Evolutionary conservation across 805 yeast genomes (phyloP), one percentile per base, ranked within the genome.

Genomic region (Starmerella scarabaei): DNA sequence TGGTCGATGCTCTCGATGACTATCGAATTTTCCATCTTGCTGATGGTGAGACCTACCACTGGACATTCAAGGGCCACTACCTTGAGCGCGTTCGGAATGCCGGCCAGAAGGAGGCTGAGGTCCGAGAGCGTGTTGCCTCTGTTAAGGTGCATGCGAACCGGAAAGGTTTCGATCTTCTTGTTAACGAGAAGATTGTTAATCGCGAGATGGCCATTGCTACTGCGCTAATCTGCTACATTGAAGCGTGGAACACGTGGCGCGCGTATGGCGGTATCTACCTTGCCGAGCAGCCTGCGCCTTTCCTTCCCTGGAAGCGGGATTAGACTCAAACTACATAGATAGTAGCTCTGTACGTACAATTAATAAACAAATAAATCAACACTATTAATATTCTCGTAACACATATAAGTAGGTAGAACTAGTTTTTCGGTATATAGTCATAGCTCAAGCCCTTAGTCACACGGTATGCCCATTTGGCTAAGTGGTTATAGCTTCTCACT

Each of bases 181-280:
- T 74, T 30, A 78, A 75, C 53, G 75, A 71, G 49, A 38, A 68
- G 23, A 68, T 72, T 52, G 68, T 75, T 27, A 66, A 72, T n/a
- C 59, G 69, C 35, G 80, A 73, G 47, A 50, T 75, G 59, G 81
- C 79, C 1, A 54, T 75, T 16, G 59, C 74, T 14, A 67, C 77
- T 7, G 80, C 80, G 3, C 57, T 76, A 43, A 70, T 74, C 43
- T 72, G 79, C 32, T 70, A 62, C 52, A 67, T 76, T 42, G 82
- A 76, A 52, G 80, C 74, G 43, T 76, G 82, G 82, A 75, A 72
- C 51, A 74, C 80, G 19, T 62, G 63, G 44, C 56, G 69, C 29
- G 71, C 69, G 19, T 71, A 73, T 29, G 81, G 81, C n/a, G 81
- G 81, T 28, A 72, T 76, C 38, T 75, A 74, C 55, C 67, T 65